These are phyloP conservation scores for Fusarium buxicola DNA, from an alignment of 2,329 filamentous ascomycete genomes.

Conservation along the genomic window DNA sequence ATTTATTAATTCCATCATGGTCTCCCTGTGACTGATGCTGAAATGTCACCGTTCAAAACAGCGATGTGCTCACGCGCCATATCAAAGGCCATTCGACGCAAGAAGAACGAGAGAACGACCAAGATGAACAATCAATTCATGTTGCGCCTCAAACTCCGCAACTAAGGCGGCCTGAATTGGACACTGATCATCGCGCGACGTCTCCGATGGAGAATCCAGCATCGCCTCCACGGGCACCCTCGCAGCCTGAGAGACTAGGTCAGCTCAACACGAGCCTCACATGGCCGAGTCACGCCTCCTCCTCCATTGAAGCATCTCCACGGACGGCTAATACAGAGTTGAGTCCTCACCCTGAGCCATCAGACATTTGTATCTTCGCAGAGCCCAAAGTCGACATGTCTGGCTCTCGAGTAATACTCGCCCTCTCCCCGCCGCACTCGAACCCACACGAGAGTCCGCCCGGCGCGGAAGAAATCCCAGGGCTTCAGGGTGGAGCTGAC, in stretches of 20 bases:
- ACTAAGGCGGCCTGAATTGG: not conserved
- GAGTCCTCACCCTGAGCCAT: not conserved
- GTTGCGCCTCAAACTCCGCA: not conserved
- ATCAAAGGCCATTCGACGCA: constrained; percentile 4
- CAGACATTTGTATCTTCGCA: not conserved
- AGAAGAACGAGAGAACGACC: not conserved
- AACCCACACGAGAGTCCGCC: not conserved
- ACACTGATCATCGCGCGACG: too few species aligned
- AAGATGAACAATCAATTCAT: not conserved
- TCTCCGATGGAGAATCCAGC: not conserved
- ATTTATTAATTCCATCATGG: not conserved
- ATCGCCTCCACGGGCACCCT: not conserved
- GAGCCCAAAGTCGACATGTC: not conserved
- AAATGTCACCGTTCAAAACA: not conserved
- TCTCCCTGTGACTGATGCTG: not conserved
- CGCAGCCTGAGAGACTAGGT: not conserved
- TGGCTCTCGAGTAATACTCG: not conserved
- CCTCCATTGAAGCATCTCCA: not conserved
- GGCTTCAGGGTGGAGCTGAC: not conserved
- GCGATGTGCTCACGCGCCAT: constrained; percentile 14
- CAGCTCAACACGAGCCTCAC: not conserved
- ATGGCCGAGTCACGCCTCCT: not conserved
- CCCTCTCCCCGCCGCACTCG: not conserved
- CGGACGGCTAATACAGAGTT: not conserved
- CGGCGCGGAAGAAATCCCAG: not conserved